Base-by-base conservation (phyloP, 148 eudicot genomes). In the Dianthus caryophyllus region DNA sequence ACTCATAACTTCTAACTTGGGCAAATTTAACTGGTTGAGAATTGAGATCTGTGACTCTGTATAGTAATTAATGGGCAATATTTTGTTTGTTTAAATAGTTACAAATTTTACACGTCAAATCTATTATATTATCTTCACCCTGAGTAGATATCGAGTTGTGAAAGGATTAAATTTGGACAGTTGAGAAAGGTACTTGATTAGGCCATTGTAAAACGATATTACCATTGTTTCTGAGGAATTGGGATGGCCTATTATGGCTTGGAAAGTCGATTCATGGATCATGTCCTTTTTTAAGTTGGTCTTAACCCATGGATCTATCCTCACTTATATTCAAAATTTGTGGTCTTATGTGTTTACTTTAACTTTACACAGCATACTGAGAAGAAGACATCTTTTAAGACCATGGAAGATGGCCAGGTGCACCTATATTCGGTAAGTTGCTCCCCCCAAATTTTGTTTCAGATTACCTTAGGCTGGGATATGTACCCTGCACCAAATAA, bases 391-490 rank as follows among this genome's bases (percentile, higher is more conserved):
- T 79, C 91, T 21, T 83, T 93, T 71, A 93, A 89, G 78, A 89
- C 98, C 65, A 93, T 93, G 96, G 98, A 93, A 76, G 96, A 93
- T 71, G 98, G 98, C 64, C 77, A 77, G 65, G 96, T 93, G 79
- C 91, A 79, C 66, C 76, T 93, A 69, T 79, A 87, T 77, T 84
- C 98, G 56, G 98, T 93, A 82, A 85, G 91, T 74, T 68, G 15
- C 16, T 61, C 55, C 29, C 30, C 54, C 10, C 48, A 16, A 22
- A 63, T 41, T 67, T 50, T 22, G 17, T 47, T 21, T 15, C 44
- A 16, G 26, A 47, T 54, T 67, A 25, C 49, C 48, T 41, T 67
- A 14, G 24, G 17, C 57, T 43, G 15, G 1, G 29, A 4, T 2
- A 1, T 21, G 39, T 18, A 60, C 6, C 6, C 58, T 21, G 18